Base-by-base conservation (phyloP, 2,329 filamentous ascomycete species). In the Verticillium longisporum region DNA sequence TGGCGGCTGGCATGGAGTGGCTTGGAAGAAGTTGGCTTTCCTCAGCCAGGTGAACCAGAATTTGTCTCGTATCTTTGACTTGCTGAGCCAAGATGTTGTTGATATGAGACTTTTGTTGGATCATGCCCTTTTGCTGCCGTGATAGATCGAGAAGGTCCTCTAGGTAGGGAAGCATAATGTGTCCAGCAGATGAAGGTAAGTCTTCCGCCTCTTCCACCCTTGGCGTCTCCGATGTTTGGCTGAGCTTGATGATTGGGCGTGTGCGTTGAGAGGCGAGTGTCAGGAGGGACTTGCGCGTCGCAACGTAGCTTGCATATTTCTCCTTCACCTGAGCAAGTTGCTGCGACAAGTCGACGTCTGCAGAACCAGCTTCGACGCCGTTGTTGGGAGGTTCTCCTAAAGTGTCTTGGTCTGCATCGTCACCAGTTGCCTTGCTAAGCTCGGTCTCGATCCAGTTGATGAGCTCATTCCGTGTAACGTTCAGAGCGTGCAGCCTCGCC, bases 361-460 rank as follows among this genome's bases (percentile, higher is more conserved):
- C 15, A 7, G 60, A 36, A 13, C 63, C 62, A 37, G 37, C 57
- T 26, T 21, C 13, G 9, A 26, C 9, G 7, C 18, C n/a, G 4
- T 14, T 18, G 10, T 11, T 10, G 62, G 56, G 55, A 63, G n/a
- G 60, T 58, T 66, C 64, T 13, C 69, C 68, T 26, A 6, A 10
- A 5, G 11, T 21, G 4, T 66, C 59, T 26, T 65, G 64, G 6
- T 70, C 68, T 4, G 67, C 63, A 10, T 55, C 56, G 0, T 69
- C 68, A 6, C 73, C 73, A 4, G 78, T 77, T 1, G 84, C 83
- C 60, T 82, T 83, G 58, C 78, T 74, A 26, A 89, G 73, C 69
- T 88, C 87, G 5, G 74, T 75, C 70, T 89, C 86, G 61, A 89
- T 87, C 86, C 86, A 89, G 61, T 73, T 77, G 62, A 89, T 88